Conservation (phyloP, 1,284 basidiomycete genomes). For the Golubevia sp. region DNA sequence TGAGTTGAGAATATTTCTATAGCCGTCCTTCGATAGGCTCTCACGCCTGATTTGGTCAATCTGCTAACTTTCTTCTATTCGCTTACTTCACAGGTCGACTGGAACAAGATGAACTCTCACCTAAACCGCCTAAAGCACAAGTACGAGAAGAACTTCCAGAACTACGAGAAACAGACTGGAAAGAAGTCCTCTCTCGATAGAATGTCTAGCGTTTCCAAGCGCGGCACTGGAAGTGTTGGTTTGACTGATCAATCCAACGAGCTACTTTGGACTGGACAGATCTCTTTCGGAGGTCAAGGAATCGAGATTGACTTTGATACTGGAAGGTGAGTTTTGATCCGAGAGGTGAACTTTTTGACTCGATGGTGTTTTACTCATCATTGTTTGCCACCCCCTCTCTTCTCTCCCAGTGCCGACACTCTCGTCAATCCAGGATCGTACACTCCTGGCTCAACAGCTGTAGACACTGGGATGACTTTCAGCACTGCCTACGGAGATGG, state of each 20-base stretch:
- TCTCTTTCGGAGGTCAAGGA: constrained; percentile 38
- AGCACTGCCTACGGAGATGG: constrained; percentile 52
- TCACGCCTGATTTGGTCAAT: no score
- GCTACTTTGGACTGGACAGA: constrained; percentile 49
- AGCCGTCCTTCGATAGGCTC: no score
- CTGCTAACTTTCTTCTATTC: no score
- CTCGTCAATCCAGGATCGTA: constrained; percentile 49
- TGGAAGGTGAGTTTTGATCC: not conserved
- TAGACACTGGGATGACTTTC: constrained; percentile 38
- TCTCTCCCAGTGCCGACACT: constrained; percentile 27
- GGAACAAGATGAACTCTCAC: constrained; percentile 33
- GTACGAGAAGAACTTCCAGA: constrained; percentile 25
- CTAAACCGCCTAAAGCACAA: constrained; percentile 27
- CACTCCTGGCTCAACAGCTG: constrained; percentile 30
- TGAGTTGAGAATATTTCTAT: no score
- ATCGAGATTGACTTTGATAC: constrained; percentile 4
- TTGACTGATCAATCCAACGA: constrained; percentile 35
- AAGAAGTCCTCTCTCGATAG: constrained; percentile 20
- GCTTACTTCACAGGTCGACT: constrained; percentile 28
- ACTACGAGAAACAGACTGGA: constrained; percentile 47
- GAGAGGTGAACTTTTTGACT: no score
- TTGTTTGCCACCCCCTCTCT: not conserved
- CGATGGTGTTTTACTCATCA: no score
- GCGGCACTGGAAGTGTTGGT: constrained; percentile 25
- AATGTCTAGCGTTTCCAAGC: constrained; percentile 6